Evolutionary conservation across 139 green algal species (phyloP), one percentile per base, ranked within the genome.

Genomic region (Micractinium sp.): DNA sequence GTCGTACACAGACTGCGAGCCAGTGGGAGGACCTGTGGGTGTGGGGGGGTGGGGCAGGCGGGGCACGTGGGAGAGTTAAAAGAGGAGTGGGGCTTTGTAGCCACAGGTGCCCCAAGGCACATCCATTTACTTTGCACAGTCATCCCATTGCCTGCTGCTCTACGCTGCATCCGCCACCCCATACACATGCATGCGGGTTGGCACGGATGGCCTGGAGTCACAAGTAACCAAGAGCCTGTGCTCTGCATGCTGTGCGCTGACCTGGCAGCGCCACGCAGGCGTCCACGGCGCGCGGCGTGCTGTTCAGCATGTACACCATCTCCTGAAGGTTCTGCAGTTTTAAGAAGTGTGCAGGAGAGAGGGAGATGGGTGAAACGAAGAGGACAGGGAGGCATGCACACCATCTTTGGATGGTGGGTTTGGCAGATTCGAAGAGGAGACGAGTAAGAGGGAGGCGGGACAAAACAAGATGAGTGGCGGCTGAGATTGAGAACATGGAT

Each of bases 241-340:
- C 27, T 35, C 9, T 56, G 20, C 15, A 7, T 56, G 38, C 76
- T 29, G 29, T 9, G 71, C 5, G n/a, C 80, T 3, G 36, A 87
- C 87, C 87, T 84, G 87, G 81, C 60, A 81, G 41, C 19, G 87
- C 80, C n/a, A 90, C 41, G 19, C 29, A 53, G 47, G 87, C 87
- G 0, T 82, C 87, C 67, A 90, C 77, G 0, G 80, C 61, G 3
- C 87, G 79, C 12, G 87, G 87, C 79, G 87, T 90, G 53, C 80
- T 81, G 39, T 82, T 87, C 33, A 90, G 75, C 41, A 90, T 35
- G 47, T 87, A 90, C 15, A 90, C 75, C 80, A 83, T 87, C 35
- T 90, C 87, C 23, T 35, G n/a, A 5, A 90, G 80, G 87, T 90
- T 87, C 67, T 74, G 82, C 61, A 75, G 81, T 31, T 13, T 41